A percentile compares a stretch with the other conserved stretches of the same genome.
Conservation (phyloP, 306 rosid genomes). For the Urtica urens region DNA sequence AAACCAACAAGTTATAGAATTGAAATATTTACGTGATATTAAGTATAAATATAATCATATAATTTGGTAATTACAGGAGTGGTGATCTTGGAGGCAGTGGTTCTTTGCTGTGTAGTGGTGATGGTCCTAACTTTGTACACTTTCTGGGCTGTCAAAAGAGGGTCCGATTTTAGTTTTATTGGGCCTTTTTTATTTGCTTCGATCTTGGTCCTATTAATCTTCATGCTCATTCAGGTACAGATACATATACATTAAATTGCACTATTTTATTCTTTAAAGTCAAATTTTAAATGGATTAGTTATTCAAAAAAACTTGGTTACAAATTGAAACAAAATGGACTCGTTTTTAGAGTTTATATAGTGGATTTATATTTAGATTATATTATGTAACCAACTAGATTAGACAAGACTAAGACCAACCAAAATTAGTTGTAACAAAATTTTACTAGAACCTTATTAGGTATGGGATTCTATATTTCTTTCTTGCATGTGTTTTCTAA, state of each 20-base stretch:
- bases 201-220: slow-evolving; percentile 22
- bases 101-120: slow-evolving; percentile 36
- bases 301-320: too few species aligned
- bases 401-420: too few species aligned
- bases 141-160: slow-evolving; percentile 54
- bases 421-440: too few species aligned
- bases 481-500: neutral
- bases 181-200: slow-evolving; percentile 52
- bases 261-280: too few species aligned
- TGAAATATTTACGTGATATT: neutral
- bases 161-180: slow-evolving; percentile 39
- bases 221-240: slow-evolving; percentile 41
- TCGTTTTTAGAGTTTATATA: too few species aligned
- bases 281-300: too few species aligned
- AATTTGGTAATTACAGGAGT: slow-evolving; percentile 19
- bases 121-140: slow-evolving; percentile 32
- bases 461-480: neutral
- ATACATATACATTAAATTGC: too few species aligned
- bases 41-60: too few species aligned
- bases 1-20: neutral
- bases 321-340: too few species aligned
- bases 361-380: too few species aligned
- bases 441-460: too few species aligned
- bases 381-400: too few species aligned
- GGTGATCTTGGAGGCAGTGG: slow-evolving; percentile 32